Evolutionary conservation across 2,329 filamentous ascomycete genomes (phyloP), one percentile per base, ranked within the genome.

Genomic region (Colletotrichum sp.): DNA sequence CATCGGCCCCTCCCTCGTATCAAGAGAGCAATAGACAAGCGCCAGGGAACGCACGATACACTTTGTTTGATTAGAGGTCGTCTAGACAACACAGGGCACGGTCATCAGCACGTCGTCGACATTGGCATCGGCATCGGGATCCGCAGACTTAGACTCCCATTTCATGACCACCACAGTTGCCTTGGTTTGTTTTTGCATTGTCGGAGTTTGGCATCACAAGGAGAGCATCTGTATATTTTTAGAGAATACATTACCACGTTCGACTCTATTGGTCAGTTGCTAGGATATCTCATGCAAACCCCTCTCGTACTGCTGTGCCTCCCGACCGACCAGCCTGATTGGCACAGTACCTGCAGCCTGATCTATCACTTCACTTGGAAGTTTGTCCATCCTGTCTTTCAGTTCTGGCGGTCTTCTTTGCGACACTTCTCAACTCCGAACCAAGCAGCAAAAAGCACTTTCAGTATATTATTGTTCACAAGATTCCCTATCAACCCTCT

Each of bases 1-100:
- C 48, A 13, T 65, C 67, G 48, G 64, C 73, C 21, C 73, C 73
- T n/a, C 73, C 73, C 0, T 73, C 73, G 10, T 76, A 76, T 48
- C 70, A 73, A 55, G 73, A 76, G 64, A 76, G 73, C 48, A 76
- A 69, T 38, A 73, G 58, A 69, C 73, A 76, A 26, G 43, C 28
- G 34, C 73, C 73, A 12, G 73, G 73, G 6, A 76, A 76, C 34
- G 21, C 65, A 8, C 28, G 70, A 52, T 69, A 76, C 48, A 76
- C 64, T 24, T 32, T 73, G 73, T 76, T 76, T 69, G 73, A 76
- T 52, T 76, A 76, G 73, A 76, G 61, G 43, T 73, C 65, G 48
- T 61, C 24, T 24, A 48, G 58, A 69, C 12, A 65, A 38, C 28
- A 36, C 13, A 36, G 13, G 38, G 34, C 26, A 12, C 38, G 30